phyloP scores from a whole-genome alignment of 73 alveolate species.

The Urostyla sp. region DNA sequence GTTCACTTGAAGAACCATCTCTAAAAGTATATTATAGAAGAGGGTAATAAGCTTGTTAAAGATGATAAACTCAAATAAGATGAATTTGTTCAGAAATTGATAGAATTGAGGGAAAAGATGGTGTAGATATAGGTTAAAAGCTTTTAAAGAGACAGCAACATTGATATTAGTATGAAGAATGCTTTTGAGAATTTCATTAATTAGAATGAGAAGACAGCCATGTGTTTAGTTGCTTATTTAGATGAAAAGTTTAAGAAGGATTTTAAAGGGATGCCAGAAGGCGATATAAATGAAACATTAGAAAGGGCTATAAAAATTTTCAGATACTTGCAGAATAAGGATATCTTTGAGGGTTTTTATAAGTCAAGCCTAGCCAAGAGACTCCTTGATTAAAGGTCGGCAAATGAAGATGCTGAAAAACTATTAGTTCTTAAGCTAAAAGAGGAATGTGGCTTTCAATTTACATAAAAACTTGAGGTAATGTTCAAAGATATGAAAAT shows the following conservation, averaged over 20 bases:
- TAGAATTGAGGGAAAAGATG: constrained; percentile 67
- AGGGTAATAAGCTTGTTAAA: constrained; percentile 44
- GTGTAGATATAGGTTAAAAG: constrained; percentile 36
- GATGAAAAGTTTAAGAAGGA: constrained; percentile 71
- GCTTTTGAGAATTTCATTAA: constrained; percentile 77
- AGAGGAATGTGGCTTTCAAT: constrained; percentile 76
- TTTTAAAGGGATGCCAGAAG: constrained; percentile 61
- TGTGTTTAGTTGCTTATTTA: constrained; percentile 72
- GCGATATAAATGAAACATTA: constrained; percentile 61
- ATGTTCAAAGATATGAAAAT: constrained; percentile 80
- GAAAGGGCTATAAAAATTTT: constrained; percentile 62
- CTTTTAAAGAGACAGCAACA: constrained; percentile 57
- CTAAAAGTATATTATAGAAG: constrained; percentile 25
- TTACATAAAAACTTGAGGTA: constrained; percentile 77
- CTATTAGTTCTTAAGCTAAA: constrained; percentile 72
- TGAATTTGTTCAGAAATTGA: constrained; percentile 44
- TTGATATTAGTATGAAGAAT: constrained; percentile 63
- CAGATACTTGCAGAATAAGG: constrained; percentile 74
- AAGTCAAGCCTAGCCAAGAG: constrained; percentile 66
- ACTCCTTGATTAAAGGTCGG: constrained; percentile 43
- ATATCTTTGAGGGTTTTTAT: constrained; percentile 74
- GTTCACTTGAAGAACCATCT: constrained; percentile 26
- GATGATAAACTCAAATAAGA: constrained; percentile 31
- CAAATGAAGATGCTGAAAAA: constrained; percentile 80
- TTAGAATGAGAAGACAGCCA: constrained; percentile 69